These are phyloP conservation scores for Persicaria maculosa DNA, from an alignment of 148 eudicot genomes.

Conservation along the genomic window DNA sequence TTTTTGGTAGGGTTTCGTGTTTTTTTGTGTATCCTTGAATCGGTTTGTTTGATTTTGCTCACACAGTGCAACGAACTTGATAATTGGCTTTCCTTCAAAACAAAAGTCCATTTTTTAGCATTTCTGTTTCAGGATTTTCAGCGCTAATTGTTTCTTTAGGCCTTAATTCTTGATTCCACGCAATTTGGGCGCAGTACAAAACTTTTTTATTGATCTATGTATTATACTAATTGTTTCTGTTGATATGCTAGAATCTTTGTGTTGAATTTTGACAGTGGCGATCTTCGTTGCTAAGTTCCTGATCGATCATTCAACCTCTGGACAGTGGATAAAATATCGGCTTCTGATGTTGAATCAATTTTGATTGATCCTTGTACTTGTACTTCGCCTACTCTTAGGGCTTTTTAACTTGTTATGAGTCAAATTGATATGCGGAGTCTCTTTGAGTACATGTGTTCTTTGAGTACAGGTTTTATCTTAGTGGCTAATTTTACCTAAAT, in stretches of 20 bases:
- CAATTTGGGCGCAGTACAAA: background rate
- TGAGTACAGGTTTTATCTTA: background rate
- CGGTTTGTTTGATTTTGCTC: background rate
- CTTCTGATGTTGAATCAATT: background rate
- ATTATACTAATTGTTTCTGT: background rate
- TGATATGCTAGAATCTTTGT: background rate
- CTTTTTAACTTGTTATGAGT: background rate
- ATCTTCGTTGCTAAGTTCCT: background rate
- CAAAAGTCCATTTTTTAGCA: background rate
- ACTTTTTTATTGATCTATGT: background rate
- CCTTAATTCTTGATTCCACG: background rate
- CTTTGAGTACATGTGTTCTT: background rate
- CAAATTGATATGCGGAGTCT: background rate
- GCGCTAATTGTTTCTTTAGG: background rate
- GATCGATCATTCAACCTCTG: background rate
- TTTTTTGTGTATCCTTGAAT: background rate
- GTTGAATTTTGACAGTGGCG: background rate
- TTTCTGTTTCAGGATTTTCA: background rate
- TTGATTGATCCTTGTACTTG: background rate
- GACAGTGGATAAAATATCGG: background rate
- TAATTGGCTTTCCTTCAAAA: background rate
- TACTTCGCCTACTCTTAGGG: background rate
- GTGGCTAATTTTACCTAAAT: background rate
- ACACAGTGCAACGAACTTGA: background rate
- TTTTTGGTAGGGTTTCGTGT: background rate